Percentiles rank a stretch among this genome's conserved stretches.
These are phyloP conservation scores for Megacollybia marginata DNA, from an alignment of 768 basidiomycete species.

Conservation along the genomic window DNA sequence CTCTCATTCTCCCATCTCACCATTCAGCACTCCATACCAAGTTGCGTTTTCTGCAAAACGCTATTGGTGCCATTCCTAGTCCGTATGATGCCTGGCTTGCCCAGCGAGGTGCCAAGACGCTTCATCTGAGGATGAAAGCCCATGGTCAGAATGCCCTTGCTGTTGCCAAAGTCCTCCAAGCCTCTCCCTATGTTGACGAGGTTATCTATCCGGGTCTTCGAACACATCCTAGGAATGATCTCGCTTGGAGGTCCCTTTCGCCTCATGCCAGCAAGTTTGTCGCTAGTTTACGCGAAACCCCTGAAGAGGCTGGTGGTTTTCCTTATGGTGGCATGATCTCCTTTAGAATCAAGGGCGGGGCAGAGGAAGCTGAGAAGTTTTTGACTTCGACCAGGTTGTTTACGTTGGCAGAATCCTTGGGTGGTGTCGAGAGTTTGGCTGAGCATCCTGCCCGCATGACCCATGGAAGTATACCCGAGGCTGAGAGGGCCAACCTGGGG, in stretches of 20 bases:
- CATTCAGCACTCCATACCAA: slow-evolving; percentile 39
- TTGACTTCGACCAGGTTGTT: slow-evolving; percentile 60
- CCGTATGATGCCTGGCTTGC: slow-evolving; percentile 88
- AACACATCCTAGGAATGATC: slow-evolving; percentile 54
- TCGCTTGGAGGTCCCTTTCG: slow-evolving; percentile 57
- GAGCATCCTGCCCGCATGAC: slow-evolving; percentile 90
- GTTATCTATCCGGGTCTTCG: slow-evolving; percentile 85
- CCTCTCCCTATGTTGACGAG: slow-evolving; percentile 54
- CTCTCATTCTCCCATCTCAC: slow-evolving; percentile 59
- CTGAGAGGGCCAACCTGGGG: slow-evolving; percentile 60
- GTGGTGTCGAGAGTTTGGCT: slow-evolving; percentile 87
- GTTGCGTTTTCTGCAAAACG: slow-evolving; percentile 86
- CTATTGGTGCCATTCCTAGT: slow-evolving; percentile 77
- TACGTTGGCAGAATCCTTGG: slow-evolving; percentile 80
- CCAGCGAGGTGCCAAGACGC: slow-evolving; percentile 86
- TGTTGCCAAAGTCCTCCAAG: slow-evolving; percentile 57
- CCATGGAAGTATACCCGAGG: slow-evolving; percentile 68
- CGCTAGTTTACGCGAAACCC: slow-evolving; percentile 26
- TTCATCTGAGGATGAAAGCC: slow-evolving; percentile 79
- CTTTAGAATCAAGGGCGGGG: slow-evolving; percentile 60
- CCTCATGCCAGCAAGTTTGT: slow-evolving; percentile 67
- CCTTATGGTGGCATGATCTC: slow-evolving; percentile 90
- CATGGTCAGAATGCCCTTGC: slow-evolving; percentile 80
- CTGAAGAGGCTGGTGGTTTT: slow-evolving; percentile 44
- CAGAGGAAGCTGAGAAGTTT: slow-evolving; percentile 55